Evolutionary conservation across 202 grass and related monocot genomes (phyloP).

Genomic region (Alloteropsis angusta): DNA sequence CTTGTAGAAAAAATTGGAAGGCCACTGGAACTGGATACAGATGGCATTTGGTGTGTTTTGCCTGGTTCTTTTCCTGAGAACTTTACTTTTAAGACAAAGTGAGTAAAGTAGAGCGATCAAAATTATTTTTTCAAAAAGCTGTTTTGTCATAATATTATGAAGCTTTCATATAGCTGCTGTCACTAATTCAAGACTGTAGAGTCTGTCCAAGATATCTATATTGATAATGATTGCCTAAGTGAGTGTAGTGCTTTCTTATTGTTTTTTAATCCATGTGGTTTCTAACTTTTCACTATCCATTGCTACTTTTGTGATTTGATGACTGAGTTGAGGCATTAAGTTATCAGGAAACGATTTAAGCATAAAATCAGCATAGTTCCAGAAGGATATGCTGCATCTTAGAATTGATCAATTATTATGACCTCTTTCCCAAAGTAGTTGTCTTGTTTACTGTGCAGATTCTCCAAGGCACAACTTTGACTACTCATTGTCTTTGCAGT

Average conservation of each 20-base stretch:
- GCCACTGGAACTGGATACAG: constrained; percentile 94
- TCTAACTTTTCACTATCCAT: background rate
- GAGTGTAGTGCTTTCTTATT: background rate
- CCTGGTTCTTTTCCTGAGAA: constrained; percentile 96
- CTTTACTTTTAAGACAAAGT: constrained; percentile 90
- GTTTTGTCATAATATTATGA: background rate
- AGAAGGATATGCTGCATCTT: background rate
- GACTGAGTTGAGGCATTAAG: background rate
- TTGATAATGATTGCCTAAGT: background rate
- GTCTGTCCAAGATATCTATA: constrained; percentile 3
- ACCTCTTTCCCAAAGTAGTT: background rate
- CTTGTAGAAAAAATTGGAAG: constrained; percentile 96
- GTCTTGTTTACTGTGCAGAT: background rate
- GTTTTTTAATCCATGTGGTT: background rate
- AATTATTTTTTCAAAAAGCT: background rate
- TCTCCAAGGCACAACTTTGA: constrained; percentile 1
- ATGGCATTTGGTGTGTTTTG: constrained; percentile 98
- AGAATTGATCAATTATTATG: background rate
- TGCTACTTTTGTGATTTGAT: background rate
- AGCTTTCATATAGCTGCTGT: background rate
- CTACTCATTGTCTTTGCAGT: constrained; percentile 1
- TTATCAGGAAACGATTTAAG: background rate
- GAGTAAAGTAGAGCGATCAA: constrained; percentile 15
- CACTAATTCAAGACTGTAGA: background rate
- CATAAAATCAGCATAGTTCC: background rate